phyloP scores from a whole-genome alignment of 2,329 filamentous ascomycete species.

The Aspergillus viridinutans region DNA sequence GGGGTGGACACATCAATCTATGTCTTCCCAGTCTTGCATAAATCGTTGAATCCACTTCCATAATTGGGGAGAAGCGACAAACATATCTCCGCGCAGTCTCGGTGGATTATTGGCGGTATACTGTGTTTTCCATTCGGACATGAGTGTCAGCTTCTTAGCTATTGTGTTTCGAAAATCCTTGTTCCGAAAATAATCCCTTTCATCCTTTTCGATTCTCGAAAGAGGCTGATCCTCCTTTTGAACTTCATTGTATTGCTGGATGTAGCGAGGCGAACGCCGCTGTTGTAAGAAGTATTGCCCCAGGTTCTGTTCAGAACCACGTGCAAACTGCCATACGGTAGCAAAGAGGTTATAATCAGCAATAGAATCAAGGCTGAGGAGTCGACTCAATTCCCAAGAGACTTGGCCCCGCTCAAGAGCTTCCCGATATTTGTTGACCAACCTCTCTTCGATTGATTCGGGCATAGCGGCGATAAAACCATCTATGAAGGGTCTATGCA shows the following conservation, averaged over 20 bases:
- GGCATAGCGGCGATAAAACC: slow-evolving; percentile 6
- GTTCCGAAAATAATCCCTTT: slow-evolving; percentile 13
- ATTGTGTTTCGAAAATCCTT: slow-evolving; percentile 9
- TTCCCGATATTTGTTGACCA: slow-evolving; percentile 9
- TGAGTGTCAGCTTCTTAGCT: slow-evolving; percentile 15
- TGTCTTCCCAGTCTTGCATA: slow-evolving; percentile 12
- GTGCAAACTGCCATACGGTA: slow-evolving; percentile 10
- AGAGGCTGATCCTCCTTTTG: slow-evolving; percentile 10
- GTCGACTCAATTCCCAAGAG: slow-evolving; percentile 14
- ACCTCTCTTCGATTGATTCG: slow-evolving; percentile 1
- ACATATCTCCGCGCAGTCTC: slow-evolving; percentile 16
- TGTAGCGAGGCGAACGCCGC: slow-evolving; percentile 10
- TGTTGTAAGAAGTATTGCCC: slow-evolving; percentile 8
- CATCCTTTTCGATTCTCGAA: slow-evolving; percentile 10
- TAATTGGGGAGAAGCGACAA: slow-evolving; percentile 14
- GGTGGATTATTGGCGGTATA: slow-evolving; percentile 3
- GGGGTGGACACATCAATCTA: neutral
- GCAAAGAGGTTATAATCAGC: slow-evolving; percentile 16
- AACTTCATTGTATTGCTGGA: slow-evolving; percentile 8
- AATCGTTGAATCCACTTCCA: slow-evolving; percentile 19
- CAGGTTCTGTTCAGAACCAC: slow-evolving; percentile 2
- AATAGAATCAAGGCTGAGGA: slow-evolving; percentile 19
- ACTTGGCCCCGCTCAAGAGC: slow-evolving; percentile 6
- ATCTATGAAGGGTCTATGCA: slow-evolving; percentile 6
- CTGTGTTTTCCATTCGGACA: slow-evolving; percentile 16